Base-by-base conservation (phyloP, 2,329 filamentous ascomycete species). In the Penicillium sp. region DNA sequence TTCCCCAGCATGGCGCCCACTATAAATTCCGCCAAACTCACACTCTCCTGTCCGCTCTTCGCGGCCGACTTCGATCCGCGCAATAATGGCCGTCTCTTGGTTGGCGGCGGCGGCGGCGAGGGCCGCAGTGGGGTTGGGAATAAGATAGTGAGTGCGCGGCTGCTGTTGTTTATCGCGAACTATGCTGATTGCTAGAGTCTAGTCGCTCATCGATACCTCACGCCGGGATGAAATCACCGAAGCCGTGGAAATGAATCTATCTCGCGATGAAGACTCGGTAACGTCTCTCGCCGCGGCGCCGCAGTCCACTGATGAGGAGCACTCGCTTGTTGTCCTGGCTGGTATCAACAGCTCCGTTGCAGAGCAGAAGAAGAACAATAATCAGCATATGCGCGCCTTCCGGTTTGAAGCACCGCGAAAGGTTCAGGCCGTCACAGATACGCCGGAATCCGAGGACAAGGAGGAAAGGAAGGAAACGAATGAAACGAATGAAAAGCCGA, bases 81-180 rank as follows among this genome's bases (percentile, higher is more conserved):
- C 61, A 83, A 94, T 72, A 78, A 84, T 49, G 80, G 80, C 53
- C 83, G 84, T 54, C 76, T 96, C 20, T 74, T 95, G 7, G 87
- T 95, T 29, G 89, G 85, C 50, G 91, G 91, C 42, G 91, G 91
- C 51, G 91, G 91, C 55, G 91, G 91, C 41, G 83, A 87, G 54
- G 83, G 86, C 40, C 81, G 82, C 55, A 89, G 81, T 56, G 89
- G 89, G 36, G 87, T 95, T 18, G 82, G 84, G 46, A 95, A 95
- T 74, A 89, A 89, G 69, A 89, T 95, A 62, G 86, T 86, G 71
- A 63, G 83, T 37, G 44, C 38, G 38, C 18, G 18, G 18, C 18
- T 20, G 18, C 37, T n/a, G 9, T 40, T 23, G 22, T 8, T 11
- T 39, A 18, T n/a, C 13, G 32, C 7, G 32, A 20, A n/a, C 18